Base-by-base conservation (phyloP, 1,284 basidiomycete species). In the Heimioporus retisporus region DNA sequence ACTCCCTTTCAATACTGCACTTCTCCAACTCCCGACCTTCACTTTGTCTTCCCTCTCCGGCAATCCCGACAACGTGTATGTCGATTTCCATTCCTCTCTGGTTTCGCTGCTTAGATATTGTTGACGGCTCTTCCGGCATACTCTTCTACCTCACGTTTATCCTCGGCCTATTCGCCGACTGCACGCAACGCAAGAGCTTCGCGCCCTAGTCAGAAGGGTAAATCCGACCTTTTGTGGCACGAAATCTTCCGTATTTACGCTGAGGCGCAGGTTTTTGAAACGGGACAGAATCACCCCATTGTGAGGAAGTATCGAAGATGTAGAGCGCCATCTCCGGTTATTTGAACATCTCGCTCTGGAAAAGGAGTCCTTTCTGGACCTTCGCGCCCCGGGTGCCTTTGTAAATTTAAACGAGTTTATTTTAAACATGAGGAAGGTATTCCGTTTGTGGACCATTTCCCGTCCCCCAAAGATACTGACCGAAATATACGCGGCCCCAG, bases 211-310 rank as follows among this genome's bases (percentile, higher is more conserved):
- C 62, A 44, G 11, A 67, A 67, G 18, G 71, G 50, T 43, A 85
- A 85, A 71, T 84, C 85, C 28, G 97, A 99, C 74, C 81, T 99
- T n/a, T 96, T 90, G 5, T 98, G 97, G 97, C 84, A 97, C 43
- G 91, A 96, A 79, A 93, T 98, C 46, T 98, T 99, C 75, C 88
- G 91, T 59, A 81, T 97, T 3, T 98, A 97, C 82, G 84, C 95
- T 60, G 96, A 98, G 72, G 82, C 90, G 2, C 93, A 97, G 74
- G 90, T 98, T 11, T 98, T 98, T 73, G 96, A 97, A 77, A 89
- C 57, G 81, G 89, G 40, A 81, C 85, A n/a, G 96, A 98, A 77
- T 80, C 86, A 3, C 85, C 87, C 66, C 81, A 92, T 11, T 96
- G 96, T 2, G 95, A 97, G 82, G 93, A 31, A 86, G 86, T 25